Base-by-base conservation (phyloP, 1,139 yeast species). In the Magnusiomyces suaveolens region DNA sequence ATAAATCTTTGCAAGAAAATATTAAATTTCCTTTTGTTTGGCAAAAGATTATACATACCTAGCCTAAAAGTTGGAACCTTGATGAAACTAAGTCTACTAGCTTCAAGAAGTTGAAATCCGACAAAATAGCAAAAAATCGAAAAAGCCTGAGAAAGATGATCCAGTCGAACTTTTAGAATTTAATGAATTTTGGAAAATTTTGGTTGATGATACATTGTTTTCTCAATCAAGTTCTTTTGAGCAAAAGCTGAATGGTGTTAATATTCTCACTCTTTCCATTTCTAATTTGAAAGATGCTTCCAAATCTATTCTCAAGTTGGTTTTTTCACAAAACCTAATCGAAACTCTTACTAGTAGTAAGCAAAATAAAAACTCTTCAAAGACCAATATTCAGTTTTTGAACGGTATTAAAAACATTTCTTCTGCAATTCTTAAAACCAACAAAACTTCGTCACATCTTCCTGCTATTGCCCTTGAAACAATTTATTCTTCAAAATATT, bases 161-260 rank as follows among this genome's bases (percentile, higher is more conserved):
- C 47, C 50, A 18, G 29, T 39, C 25, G 54, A 56, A 4, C 53
- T 54, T 24, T 47, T 67, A n/a, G 54, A 53, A 1, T 69, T 89
- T 44, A 73, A 77, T 29, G 94, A 86, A 56, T 89, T 92, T 67
- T 89, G 96, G 95, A 79, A 81, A 61, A 75, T 77, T 2, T 83
- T 82, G 8, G 79, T 90, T 12, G 97, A 90, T 65, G 94, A 88
- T 63, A 77, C 84, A 1, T 79, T 87, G 57, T 90, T 92, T 64
- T 74, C 88, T 3, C 81, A 79, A 36, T 81, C 84, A 60, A 76
- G 96, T 0, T 87, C 96, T 0, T 81, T 83, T 48, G 97, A 90
- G 68, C 77, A 96, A 58, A 90, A 90, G 66, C 87, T 78, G 67
- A 80, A 88, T 80, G 98, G 97, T 0, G 81, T 90, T 63, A 86